A percentile compares a stretch with the other conserved stretches of the same genome.
Evolutionary conservation across 768 basidiomycete species (phyloP).

Genomic region (Cystofilobasidium capitatum): DNA sequence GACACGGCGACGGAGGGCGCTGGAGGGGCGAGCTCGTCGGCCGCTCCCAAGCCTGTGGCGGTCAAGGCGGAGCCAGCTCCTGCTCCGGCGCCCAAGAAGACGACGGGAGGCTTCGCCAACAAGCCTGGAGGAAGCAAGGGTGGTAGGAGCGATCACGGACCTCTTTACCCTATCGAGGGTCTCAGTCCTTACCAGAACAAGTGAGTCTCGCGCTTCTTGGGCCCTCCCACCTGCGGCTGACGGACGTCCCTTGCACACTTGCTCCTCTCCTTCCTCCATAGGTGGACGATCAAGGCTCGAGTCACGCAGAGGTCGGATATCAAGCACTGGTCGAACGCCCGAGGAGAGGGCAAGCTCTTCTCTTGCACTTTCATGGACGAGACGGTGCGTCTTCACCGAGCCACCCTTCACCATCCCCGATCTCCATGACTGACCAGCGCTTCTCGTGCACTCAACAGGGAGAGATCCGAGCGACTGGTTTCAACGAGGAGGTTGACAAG

Average conservation of each 20-base stretch:
- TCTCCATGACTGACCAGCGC: neutral
- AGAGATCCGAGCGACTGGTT: conserved; percentile 75
- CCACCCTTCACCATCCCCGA: neutral
- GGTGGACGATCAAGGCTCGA: conserved; percentile 92
- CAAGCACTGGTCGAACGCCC: conserved; percentile 73
- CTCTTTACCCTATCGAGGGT: conserved; percentile 77
- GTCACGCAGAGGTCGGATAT: conserved; percentile 84
- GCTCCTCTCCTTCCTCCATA: conserved; percentile 12
- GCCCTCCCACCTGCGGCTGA: no score
- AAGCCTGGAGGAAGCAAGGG: conserved; percentile 19
- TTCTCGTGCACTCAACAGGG: conserved; percentile 37
- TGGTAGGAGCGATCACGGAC: conserved; percentile 31
- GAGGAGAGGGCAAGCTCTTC: conserved; percentile 92
- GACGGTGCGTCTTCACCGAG: conserved; percentile 47
- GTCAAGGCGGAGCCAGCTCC: conserved; percentile 21
- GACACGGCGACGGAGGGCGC: conserved; percentile 30
- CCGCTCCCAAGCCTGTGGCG: conserved; percentile 30
- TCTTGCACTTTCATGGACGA: conserved; percentile 90
- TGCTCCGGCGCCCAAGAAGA: conserved; percentile 1
- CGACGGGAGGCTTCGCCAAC: conserved; percentile 11
- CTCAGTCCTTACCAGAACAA: conserved; percentile 95
- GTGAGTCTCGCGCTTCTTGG: conserved; percentile 31
- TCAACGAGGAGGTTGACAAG: conserved; percentile 74
- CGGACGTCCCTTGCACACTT: neutral
- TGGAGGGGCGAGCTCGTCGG: conserved; percentile 33